Percentiles rank a stretch among this genome's conserved stretches.
These are phyloP conservation scores for Ambrosia trifida DNA, from an alignment of 129 eudicot species.

Conservation along the genomic window DNA sequence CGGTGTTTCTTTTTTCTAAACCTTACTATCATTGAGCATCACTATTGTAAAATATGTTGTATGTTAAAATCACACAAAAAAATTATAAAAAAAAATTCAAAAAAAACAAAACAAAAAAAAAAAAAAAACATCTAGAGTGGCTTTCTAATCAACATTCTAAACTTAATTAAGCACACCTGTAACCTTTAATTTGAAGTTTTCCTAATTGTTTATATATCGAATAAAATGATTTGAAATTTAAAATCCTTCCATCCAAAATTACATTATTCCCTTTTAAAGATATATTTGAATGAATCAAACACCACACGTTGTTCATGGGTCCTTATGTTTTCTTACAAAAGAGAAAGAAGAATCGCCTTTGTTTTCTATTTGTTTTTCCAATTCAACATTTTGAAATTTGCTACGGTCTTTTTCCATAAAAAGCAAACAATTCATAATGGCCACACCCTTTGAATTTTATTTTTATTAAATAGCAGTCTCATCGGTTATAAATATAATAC, in stretches of 20 bases:
- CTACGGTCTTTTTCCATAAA: constrained; percentile 27
- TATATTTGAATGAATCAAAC: constrained; percentile 29
- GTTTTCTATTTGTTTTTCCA: constrained; percentile 21
- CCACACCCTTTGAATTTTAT: constrained; percentile 20
- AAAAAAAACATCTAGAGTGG: no score
- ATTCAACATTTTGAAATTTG: constrained; percentile 15
- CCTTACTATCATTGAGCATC: no score
- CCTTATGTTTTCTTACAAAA: constrained; percentile 38
- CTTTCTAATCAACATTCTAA: no score
- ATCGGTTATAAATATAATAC: constrained; percentile 10
- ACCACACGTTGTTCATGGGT: constrained; percentile 44
- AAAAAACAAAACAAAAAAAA: no score
- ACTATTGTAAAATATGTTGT: no score
- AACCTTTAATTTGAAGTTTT: no score
- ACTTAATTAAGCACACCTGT: no score
- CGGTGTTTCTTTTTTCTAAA: no score
- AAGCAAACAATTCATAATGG: constrained; percentile 29
- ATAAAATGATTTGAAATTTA: neutral
- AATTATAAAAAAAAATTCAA: no score
- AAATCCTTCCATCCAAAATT: constrained; percentile 10
- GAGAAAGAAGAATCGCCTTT: constrained; percentile 38
- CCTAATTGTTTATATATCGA: neutral
- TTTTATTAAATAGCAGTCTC: neutral
- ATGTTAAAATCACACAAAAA: no score
- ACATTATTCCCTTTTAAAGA: constrained; percentile 14